These are phyloP conservation scores for Cryptosporidium sp. DNA, from an alignment of 169 alveolate species.

Conservation along the genomic window DNA sequence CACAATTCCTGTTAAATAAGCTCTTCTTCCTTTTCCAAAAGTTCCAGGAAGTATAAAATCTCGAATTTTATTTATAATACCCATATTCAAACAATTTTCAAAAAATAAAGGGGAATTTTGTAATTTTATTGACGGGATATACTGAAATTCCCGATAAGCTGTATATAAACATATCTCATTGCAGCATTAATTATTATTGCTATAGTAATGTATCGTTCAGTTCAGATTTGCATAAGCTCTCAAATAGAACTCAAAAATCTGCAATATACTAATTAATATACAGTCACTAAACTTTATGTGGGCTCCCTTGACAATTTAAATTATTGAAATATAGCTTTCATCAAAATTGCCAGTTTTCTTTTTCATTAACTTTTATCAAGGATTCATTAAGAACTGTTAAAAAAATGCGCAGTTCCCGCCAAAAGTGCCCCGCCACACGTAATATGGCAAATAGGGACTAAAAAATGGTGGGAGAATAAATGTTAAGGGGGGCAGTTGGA, in stretches of 20 bases:
- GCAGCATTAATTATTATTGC: neutral
- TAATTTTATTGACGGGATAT: neutral
- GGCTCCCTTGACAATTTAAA: too few species aligned
- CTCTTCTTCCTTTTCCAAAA: slow-evolving; percentile 65
- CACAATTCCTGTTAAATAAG: slow-evolving; percentile 39
- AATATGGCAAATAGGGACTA: neutral
- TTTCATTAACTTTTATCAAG: neutral
- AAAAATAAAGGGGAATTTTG: neutral
- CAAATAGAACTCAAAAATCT: neutral
- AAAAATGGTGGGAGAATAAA: neutral
- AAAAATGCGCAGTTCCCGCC: neutral
- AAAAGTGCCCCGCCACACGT: slow-evolving; percentile 1
- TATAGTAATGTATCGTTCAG: neutral
- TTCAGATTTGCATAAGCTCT: neutral
- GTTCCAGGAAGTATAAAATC: slow-evolving; percentile 73
- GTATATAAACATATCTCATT: neutral
- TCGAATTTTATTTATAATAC: slow-evolving; percentile 2
- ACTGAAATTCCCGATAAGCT: neutral
- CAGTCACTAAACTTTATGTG: neutral
- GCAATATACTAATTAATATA: neutral
- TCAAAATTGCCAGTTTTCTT: neutral
- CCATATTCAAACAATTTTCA: neutral
- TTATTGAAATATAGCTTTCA: neutral
- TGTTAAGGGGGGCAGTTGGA: neutral
- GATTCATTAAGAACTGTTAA: neutral